These are phyloP conservation scores for Fraxinus dipetala DNA, from an alignment of 305 asterid species.

Conservation along the genomic window DNA sequence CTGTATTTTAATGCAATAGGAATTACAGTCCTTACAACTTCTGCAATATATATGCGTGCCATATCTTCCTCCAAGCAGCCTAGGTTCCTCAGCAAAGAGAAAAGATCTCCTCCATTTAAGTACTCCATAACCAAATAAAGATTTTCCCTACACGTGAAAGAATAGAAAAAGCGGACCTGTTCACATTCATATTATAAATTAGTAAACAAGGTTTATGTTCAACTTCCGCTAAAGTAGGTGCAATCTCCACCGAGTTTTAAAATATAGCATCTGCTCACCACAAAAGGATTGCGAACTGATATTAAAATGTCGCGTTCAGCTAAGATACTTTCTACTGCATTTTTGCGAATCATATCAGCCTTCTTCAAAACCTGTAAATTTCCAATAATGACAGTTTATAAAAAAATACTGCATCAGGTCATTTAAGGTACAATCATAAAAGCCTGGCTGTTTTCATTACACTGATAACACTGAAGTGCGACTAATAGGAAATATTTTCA, in stretches of 20 bases:
- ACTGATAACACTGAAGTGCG: background rate
- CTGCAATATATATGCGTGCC: slow-evolving; percentile 90
- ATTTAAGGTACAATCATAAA: slow-evolving; percentile 20
- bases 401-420: slow-evolving; percentile 12
- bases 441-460: background rate
- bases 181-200: slow-evolving; percentile 52
- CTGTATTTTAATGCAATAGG: slow-evolving; percentile 16
- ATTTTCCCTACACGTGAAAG: slow-evolving; percentile 99
- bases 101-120: slow-evolving; percentile 98
- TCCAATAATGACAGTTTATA: slow-evolving; percentile 21
- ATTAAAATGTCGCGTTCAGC: slow-evolving; percentile 96
- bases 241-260: slow-evolving; percentile 16
- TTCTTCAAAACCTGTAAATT: slow-evolving; percentile 81
- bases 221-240: slow-evolving; percentile 17
- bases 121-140: slow-evolving; percentile 99
- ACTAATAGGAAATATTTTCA: background rate
- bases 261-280: slow-evolving; percentile 60
- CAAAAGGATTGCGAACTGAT: slow-evolving; percentile 98
- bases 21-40: slow-evolving; percentile 71
- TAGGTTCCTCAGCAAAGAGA: slow-evolving; percentile 78
- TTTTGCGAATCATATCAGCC: slow-evolving; percentile 95
- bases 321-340: slow-evolving; percentile 95
- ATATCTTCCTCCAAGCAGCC: slow-evolving; percentile 99
- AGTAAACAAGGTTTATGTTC: slow-evolving; percentile 34
- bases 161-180: slow-evolving; percentile 99